These are phyloP conservation scores for Paramecium caudatum DNA, from an alignment of 73 alveolate genomes.

Conservation along the genomic window DNA sequence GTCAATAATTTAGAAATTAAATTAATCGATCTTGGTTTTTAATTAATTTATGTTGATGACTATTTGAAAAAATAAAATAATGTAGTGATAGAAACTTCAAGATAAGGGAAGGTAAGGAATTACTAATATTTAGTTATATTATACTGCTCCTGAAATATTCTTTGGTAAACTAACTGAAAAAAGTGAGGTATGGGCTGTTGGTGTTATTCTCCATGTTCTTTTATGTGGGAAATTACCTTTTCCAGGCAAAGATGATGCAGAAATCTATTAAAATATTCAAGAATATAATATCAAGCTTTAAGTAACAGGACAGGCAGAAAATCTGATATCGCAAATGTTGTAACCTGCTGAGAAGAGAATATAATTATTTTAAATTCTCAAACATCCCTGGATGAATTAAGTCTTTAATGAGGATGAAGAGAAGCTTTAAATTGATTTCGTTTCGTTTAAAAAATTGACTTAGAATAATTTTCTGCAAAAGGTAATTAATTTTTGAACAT, in stretches of 20 bases:
- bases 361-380: neutral
- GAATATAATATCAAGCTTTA: neutral
- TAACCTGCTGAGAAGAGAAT: neutral
- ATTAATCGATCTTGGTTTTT: conserved; percentile 48
- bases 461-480: neutral
- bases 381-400: conserved; percentile 41
- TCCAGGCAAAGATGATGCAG: conserved; percentile 41
- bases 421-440: neutral
- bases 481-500: conserved; percentile 18
- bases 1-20: neutral
- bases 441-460: neutral
- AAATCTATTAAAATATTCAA: conserved; percentile 32
- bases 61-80: conserved; percentile 9
- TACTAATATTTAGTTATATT: conserved; percentile 59
- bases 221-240: conserved; percentile 59
- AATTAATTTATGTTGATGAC: conserved; percentile 43
- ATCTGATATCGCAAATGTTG: neutral
- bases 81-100: conserved; percentile 5
- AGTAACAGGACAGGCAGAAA: neutral
- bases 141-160: conserved; percentile 79
- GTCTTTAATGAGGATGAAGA: neutral
- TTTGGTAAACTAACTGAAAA: conserved; percentile 52
- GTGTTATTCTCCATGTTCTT: conserved; percentile 40
- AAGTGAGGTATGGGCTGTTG: conserved; percentile 67
- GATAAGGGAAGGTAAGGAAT: conserved; percentile 29